phyloP scores from a whole-genome alignment of 2,329 filamentous ascomycete genomes.

The Peltaster fructicola region DNA sequence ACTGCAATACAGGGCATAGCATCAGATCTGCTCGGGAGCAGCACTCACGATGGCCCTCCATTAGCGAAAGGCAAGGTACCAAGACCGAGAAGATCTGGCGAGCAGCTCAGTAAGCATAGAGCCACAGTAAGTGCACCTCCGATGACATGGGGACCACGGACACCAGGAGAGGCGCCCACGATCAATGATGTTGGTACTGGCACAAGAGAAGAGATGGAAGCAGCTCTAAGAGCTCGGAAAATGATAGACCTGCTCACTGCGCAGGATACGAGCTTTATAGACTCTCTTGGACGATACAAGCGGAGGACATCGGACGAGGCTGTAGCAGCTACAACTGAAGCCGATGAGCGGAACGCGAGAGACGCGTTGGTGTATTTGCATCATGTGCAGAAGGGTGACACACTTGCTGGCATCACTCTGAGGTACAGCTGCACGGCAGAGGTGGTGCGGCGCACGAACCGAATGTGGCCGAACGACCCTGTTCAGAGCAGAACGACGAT shows the following conservation, averaged over 20 bases:
- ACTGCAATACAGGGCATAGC: conserved; percentile 31
- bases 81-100: conserved; percentile 1
- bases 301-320: conserved; percentile 51
- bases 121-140: conserved; percentile 18
- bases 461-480: conserved; percentile 86
- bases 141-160: conserved; percentile 30
- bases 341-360: conserved; percentile 41
- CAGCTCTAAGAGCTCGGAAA: conserved; percentile 31
- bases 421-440: conserved; percentile 77
- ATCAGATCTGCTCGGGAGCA: conserved; percentile 29
- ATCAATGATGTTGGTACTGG: conserved; percentile 25
- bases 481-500: conserved; percentile 71
- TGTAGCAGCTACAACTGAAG: conserved; percentile 25
- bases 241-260: conserved; percentile 28
- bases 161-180: conserved; percentile 17
- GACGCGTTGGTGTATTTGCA: conserved; percentile 84
- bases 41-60: conserved; percentile 17
- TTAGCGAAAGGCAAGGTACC: conserved; percentile 5
- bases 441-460: conserved; percentile 69
- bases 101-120: conserved; percentile 3
- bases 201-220: conserved; percentile 28
- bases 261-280: conserved; percentile 22
- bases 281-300: conserved; percentile 36
- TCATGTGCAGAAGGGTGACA: conserved; percentile 65
- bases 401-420: conserved; percentile 77